phyloP scores from a whole-genome alignment of 768 basidiomycete genomes.

The Lactarius deliciosus region DNA sequence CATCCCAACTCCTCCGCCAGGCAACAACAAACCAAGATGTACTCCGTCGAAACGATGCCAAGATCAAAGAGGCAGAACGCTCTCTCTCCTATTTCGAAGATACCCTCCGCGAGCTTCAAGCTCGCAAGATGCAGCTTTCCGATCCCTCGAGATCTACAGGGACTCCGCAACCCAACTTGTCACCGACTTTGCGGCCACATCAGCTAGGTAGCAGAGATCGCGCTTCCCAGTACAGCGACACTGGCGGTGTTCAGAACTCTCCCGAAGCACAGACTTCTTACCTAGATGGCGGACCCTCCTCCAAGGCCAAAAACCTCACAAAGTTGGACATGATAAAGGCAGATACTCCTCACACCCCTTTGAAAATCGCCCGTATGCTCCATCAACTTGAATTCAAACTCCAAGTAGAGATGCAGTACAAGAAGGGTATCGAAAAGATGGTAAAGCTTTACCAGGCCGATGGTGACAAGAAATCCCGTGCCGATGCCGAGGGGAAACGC shows the following conservation, averaged over 20 bases:
- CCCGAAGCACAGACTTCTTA: constrained; percentile 36
- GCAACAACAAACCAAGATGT: constrained; percentile 89
- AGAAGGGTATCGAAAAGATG: constrained; percentile 99
- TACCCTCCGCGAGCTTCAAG: constrained; percentile 78
- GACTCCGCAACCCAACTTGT: constrained; percentile 14
- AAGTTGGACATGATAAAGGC: constrained; percentile 96
- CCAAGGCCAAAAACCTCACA: constrained; percentile 66
- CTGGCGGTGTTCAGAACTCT: constrained; percentile 30
- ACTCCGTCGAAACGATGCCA: constrained; percentile 72
- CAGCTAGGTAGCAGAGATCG: constrained; percentile 26
- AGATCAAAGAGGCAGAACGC: constrained; percentile 84
- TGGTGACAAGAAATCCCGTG: constrained; percentile 93
- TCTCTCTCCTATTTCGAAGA: constrained; percentile 86
- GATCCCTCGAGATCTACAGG: constrained; percentile 52
- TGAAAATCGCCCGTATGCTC: constrained; percentile 96
- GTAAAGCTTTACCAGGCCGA: constrained; percentile 93
- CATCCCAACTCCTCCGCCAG: constrained; percentile 69
- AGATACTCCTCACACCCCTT: constrained; percentile 93
- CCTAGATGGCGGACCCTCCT: constrained; percentile 40
- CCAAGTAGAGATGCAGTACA: constrained; percentile 97
- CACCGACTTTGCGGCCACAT: constrained; percentile 18
- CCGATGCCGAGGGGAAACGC: constrained; percentile 90
- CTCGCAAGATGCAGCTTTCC: constrained; percentile 63
- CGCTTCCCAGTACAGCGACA: constrained; percentile 18
- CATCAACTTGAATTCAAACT: constrained; percentile 99